These are phyloP conservation scores for Penicillium fuscoglaucum DNA, from an alignment of 2,329 filamentous ascomycete genomes.

Conservation along the genomic window DNA sequence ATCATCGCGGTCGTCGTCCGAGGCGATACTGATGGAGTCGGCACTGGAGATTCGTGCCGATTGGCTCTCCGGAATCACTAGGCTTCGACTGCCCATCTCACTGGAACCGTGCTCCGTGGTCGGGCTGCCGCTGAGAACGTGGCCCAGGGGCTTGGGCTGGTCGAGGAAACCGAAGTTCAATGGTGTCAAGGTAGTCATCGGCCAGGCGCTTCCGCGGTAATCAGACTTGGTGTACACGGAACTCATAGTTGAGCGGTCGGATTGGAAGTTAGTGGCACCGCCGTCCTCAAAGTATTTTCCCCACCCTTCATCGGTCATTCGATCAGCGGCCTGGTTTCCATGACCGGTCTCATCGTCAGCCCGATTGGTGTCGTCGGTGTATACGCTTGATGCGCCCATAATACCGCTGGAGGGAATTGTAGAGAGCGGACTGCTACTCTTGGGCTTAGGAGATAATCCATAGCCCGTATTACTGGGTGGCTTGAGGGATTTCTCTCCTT, in stretches of 20 bases:
- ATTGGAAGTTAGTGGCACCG: slow-evolving; percentile 29
- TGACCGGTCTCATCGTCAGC: slow-evolving; percentile 15
- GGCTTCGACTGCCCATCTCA: slow-evolving; percentile 28
- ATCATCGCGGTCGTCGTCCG: slow-evolving; percentile 39
- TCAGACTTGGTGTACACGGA: slow-evolving; percentile 37
- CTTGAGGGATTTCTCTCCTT: slow-evolving; percentile 35
- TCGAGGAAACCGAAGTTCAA: slow-evolving; percentile 41
- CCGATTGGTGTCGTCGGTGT: slow-evolving; percentile 23
- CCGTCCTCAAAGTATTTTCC: slow-evolving; percentile 50
- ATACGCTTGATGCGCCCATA: slow-evolving; percentile 24
- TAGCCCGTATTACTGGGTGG: slow-evolving; percentile 24
- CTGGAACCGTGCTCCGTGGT: slow-evolving; percentile 38
- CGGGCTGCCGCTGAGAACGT: slow-evolving; percentile 45
- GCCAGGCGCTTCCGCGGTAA: slow-evolving; percentile 44
- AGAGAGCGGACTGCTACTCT: slow-evolving; percentile 30
- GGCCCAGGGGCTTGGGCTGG: slow-evolving; percentile 41
- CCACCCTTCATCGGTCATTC: slow-evolving; percentile 51
- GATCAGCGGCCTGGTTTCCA: slow-evolving; percentile 35
- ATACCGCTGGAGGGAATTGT: slow-evolving; percentile 34
- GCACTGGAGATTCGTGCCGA: slow-evolving; percentile 47
- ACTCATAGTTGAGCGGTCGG: slow-evolving; percentile 28
- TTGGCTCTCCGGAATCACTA: slow-evolving; percentile 42
- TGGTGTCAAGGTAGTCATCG: slow-evolving; percentile 37
- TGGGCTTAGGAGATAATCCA: slow-evolving; percentile 22
- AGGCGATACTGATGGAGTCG: slow-evolving; percentile 41